These are phyloP conservation scores for Magnusiomyces suaveolens DNA, from an alignment of 1,139 yeast genomes.

Conservation along the genomic window DNA sequence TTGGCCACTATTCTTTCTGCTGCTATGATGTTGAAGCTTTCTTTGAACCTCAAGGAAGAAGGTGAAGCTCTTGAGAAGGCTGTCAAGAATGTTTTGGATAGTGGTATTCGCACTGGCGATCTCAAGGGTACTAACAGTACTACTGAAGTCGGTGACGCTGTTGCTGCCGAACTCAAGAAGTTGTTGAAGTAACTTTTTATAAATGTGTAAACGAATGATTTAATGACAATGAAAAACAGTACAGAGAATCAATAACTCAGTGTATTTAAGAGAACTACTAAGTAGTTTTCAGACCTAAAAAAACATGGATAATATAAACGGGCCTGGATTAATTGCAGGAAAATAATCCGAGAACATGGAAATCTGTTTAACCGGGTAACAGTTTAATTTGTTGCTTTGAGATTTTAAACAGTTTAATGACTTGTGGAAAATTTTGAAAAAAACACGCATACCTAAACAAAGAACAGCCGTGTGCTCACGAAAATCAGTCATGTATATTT, in stretches of 20 bases:
- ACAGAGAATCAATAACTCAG: background rate
- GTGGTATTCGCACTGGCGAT: conserved; percentile 85
- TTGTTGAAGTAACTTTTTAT: conserved; percentile 34
- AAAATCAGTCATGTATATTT: background rate
- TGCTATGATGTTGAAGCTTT: conserved; percentile 93
- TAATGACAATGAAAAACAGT: background rate
- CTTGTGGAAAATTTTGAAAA: too few relatives aligned
- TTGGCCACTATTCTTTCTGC: conserved; percentile 89
- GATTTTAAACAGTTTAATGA: too few relatives aligned
- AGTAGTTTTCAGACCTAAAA: background rate
- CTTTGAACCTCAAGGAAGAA: conserved; percentile 70
- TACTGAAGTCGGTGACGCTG: conserved; percentile 85
- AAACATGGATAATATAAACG: too few relatives aligned
- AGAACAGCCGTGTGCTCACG: too few relatives aligned
- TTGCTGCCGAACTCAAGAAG: conserved; percentile 60
- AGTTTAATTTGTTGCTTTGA: background rate
- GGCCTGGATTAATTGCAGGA: too few relatives aligned
- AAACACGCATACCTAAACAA: background rate
- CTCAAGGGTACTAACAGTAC: conserved; percentile 74
- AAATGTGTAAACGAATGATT: too few relatives aligned
- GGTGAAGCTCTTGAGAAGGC: conserved; percentile 88
- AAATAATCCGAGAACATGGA: too few relatives aligned
- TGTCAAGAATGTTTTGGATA: conserved; percentile 69
- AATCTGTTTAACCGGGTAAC: too few relatives aligned
- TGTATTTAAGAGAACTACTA: background rate